phyloP scores from a whole-genome alignment of 2,329 filamentous ascomycete species.

The Cytospora mali region DNA sequence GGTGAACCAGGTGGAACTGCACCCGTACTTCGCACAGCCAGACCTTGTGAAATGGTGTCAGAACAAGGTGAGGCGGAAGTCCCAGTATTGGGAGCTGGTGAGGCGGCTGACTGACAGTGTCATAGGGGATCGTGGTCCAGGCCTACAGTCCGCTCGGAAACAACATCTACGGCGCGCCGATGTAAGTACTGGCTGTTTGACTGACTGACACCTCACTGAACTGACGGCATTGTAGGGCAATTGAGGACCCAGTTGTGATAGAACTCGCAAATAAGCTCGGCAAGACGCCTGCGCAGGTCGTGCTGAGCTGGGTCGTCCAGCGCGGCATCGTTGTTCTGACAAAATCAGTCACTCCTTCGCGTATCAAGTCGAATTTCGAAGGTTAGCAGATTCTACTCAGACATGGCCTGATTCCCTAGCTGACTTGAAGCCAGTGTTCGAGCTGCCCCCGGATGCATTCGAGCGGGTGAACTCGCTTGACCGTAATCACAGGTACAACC shows the following conservation, averaged over 20 bases:
- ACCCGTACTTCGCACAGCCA: slow-evolving; percentile 44
- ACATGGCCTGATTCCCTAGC: background rate
- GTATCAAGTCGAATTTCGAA: slow-evolving; percentile 52
- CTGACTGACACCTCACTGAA: no score
- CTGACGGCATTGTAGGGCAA: slow-evolving; percentile 38
- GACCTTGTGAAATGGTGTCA: slow-evolving; percentile 54
- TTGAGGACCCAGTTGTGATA: slow-evolving; percentile 53
- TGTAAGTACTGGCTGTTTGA: slow-evolving; percentile 8
- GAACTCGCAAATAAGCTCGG: slow-evolving; percentile 55
- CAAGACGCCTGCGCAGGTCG: slow-evolving; percentile 54
- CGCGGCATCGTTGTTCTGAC: slow-evolving; percentile 56
- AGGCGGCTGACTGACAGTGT: background rate
- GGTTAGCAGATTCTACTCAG: slow-evolving; percentile 8
- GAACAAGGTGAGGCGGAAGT: slow-evolving; percentile 37
- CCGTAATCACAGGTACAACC: slow-evolving; percentile 26
- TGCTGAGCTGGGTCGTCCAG: slow-evolving; percentile 58
- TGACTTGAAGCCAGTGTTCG: slow-evolving; percentile 19
- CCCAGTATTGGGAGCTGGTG: no score
- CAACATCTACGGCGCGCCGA: slow-evolving; percentile 42
- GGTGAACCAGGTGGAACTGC: slow-evolving; percentile 50
- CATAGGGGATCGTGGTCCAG: slow-evolving; percentile 49
- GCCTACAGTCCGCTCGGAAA: slow-evolving; percentile 63
- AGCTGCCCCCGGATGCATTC: slow-evolving; percentile 23
- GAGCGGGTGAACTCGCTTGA: slow-evolving; percentile 22
- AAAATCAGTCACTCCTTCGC: slow-evolving; percentile 55